Evolutionary conservation across 2,329 filamentous ascomycete species (phyloP), one percentile per base, ranked within the genome.

Genomic region (Colletotrichum tropicicola): DNA sequence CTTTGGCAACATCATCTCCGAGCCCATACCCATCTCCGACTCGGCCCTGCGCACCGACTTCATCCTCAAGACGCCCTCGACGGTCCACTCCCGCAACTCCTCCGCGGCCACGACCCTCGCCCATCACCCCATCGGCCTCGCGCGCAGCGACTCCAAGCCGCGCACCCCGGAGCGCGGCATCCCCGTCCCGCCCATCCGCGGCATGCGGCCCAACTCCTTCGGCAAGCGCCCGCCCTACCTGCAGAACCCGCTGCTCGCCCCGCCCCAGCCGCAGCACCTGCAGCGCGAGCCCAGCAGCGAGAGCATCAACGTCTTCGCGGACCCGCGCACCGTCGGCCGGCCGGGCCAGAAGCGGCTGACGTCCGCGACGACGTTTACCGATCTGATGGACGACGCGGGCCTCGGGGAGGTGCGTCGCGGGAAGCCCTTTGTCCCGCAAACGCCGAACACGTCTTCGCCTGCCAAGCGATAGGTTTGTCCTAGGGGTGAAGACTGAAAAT

Each of bases 1-100:
- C 5, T 83, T 82, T 57, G 78, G 80, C 65, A 83, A 83, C 70
- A 81, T 86, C 48, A 84, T 89, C 69, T 88, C 85, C 67, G 83
- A 89, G 70, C 80, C 89, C 64, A 81, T 90, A 61, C 77, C 85
- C 48, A 73, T 77, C 58, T 70, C 75, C 21, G 75, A 79, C 69
- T 74, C 74, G 49, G 75, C 75, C 37, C 77, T 83, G 64, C 82
- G 85, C 55, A 82, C 80, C 37, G 86, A 88, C 70, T 88, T 88
- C 69, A 82, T 84, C 41, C 83, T 81, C 70, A 80, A 80, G 70
- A 68, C 68, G 54, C 71, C 71, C 28, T 65, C 62, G 10, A 65
- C 75, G 17, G 35, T 12, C 48, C 41, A 67, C 58, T 47, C 55
- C 57, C 52, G 64, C 52, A 30, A 59, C 47, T 45, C 66, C 30